Evolutionary conservation across 176 grass and related monocot genomes (phyloP).

Genomic region (Elaeis guineensis): DNA sequence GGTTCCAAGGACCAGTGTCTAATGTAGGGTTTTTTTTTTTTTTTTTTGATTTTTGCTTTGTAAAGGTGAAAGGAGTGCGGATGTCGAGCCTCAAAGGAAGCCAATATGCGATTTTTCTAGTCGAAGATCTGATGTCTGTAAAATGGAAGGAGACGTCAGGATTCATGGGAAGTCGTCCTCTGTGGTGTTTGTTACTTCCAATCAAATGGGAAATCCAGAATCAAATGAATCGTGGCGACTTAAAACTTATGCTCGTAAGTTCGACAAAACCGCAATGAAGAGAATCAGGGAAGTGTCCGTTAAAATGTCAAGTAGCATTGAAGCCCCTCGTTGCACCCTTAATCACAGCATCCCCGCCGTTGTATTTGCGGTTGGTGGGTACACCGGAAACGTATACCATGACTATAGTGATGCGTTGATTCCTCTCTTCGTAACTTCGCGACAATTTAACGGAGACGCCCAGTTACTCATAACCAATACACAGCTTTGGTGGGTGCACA

Average conservation of each 20-base stretch:
- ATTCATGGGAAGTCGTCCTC: constrained; percentile 37
- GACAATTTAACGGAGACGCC: constrained; percentile 45
- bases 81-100: constrained; percentile 13
- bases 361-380: constrained; percentile 59
- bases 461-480: constrained; percentile 29
- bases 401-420: constrained; percentile 64
- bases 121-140: constrained; percentile 55
- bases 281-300: constrained; percentile 30
- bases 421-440: constrained; percentile 61
- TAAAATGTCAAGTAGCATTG: constrained; percentile 21
- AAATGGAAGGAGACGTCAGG: constrained; percentile 65
- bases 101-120: constrained; percentile 31
- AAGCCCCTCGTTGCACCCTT: constrained; percentile 36
- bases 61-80: constrained; percentile 14
- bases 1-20: neutral
- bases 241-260: constrained; percentile 48
- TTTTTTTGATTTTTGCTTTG: too few relatives aligned
- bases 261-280: constrained; percentile 1
- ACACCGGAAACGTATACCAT: constrained; percentile 58
- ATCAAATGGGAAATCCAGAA: too few relatives aligned
- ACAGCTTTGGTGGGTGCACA: too few relatives aligned
- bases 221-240: constrained; percentile 35
- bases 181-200: constrained; percentile 30
- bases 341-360: constrained; percentile 35
- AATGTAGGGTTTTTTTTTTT: neutral